Base-by-base conservation (phyloP, 2,329 filamentous ascomycete genomes). In the Ophiostoma sp. region DNA sequence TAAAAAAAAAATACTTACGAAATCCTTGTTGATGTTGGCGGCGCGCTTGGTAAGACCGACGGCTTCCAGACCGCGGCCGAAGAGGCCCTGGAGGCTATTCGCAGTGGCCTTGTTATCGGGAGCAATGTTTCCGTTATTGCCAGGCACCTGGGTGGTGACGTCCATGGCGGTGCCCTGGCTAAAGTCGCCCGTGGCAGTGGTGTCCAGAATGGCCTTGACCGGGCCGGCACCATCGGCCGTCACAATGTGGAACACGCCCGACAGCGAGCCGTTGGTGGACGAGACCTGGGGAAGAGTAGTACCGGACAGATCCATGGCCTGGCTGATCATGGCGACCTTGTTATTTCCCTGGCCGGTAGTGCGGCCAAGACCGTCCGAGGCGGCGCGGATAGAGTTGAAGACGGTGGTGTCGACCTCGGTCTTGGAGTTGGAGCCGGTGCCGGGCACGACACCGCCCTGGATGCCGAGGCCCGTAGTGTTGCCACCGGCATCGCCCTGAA, bases 391-490 rank as follows among this genome's bases (percentile, higher is more conserved):
- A 23, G 72, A 75, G 27, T 72, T 71, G 77, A 83, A 83, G 73
- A 83, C 78, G 52, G 81, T 83, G 39, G 81, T 82, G 74, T 83
- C 82, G 44, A 79, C 75, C 73, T 83, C 81, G 1, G 81, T 83
- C 72, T 77, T 74, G 44, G 73, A 75, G 77, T 83, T 83, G 33
- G 74, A 74, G 27, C 81, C 81, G 0, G 79, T 71, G 8, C 78
- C 78, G 7, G 81, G 80, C 20, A 83, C 78, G 69, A 81, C 73
- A 48, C 73, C 80, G 64, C 81, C 80, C 72, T 77, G 74, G 71
- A 82, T 82, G 31, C 76, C 81, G 3, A 82, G 76, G n/a, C 77
- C 80, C 1, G 80, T 82, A 31, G 77, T 77, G 74, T 82, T 82
- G 72, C 80, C 80, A 44, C 80, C 80, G 1, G 75, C 75, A 71